Conservation (phyloP, 345 rosid genomes). For the Mallotus nudiflorus region DNA sequence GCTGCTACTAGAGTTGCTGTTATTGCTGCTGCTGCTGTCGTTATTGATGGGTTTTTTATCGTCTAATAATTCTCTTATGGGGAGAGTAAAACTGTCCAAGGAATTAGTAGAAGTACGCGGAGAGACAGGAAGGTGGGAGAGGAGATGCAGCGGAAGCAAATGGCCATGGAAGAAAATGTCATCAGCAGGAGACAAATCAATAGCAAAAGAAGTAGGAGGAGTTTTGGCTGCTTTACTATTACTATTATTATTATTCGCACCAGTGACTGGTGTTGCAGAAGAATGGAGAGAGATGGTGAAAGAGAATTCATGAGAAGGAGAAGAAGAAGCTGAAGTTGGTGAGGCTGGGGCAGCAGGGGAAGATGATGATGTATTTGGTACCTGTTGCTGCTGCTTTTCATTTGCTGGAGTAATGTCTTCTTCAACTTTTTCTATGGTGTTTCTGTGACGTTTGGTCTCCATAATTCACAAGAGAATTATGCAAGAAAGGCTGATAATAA, state of each 20-base stretch:
- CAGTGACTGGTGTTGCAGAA: constrained; percentile 39
- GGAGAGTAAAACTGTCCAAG: constrained; percentile 61
- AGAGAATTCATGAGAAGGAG: constrained; percentile 95
- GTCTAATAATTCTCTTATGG: constrained; percentile 43
- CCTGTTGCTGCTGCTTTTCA: constrained; percentile 26
- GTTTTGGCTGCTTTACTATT: constrained; percentile 26
- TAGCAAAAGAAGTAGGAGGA: constrained; percentile 46
- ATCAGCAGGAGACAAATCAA: constrained; percentile 93
- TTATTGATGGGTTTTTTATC: constrained; percentile 21
- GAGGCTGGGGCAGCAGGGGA: constrained; percentile 31
- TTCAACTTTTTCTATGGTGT: constrained; percentile 39
- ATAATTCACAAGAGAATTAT: constrained; percentile 31
- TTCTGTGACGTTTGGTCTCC: constrained; percentile 46
- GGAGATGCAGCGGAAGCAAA: constrained; percentile 88
- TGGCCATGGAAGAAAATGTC: constrained; percentile 99
- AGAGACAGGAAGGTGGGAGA: constrained; percentile 77
- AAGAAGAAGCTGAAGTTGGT: constrained; percentile 68
- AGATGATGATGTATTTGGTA: constrained; percentile 5
- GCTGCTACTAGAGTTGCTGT: constrained; percentile 11
- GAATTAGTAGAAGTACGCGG: constrained; percentile 78
- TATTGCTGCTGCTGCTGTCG: constrained; percentile 1
- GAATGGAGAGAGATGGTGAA: constrained; percentile 86
- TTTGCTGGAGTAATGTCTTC: constrained; percentile 34
- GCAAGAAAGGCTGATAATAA: constrained; percentile 12
- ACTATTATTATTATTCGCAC: neutral